phyloP scores from a whole-genome alignment of 2,329 filamentous ascomycete species.

The Fusarium subglutinans region DNA sequence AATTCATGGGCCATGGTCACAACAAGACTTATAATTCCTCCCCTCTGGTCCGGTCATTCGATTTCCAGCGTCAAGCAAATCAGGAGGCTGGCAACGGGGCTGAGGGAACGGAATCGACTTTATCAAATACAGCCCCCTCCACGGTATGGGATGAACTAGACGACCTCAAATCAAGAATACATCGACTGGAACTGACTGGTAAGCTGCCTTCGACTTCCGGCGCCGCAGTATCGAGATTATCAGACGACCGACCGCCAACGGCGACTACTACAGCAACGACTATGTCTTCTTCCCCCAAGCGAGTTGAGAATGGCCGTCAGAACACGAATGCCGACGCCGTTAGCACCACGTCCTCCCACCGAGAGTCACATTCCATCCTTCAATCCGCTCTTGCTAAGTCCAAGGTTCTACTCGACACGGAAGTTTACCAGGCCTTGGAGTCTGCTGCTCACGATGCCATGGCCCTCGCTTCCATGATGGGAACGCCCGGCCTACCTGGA shows the following conservation, averaged over 20 bases:
- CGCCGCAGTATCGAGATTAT: slow-evolving; percentile 77
- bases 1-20: slow-evolving; percentile 44
- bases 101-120: slow-evolving; percentile 84
- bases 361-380: slow-evolving; percentile 78
- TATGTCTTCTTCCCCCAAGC: slow-evolving; percentile 88
- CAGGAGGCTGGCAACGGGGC: slow-evolving; percentile 51
- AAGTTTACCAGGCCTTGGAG: slow-evolving; percentile 83
- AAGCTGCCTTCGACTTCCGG: slow-evolving; percentile 86
- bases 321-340: slow-evolving; percentile 47
- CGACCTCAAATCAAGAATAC: slow-evolving; percentile 92
- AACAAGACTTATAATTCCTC: slow-evolving; percentile 64
- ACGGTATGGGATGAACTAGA: slow-evolving; percentile 98
- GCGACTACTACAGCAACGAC: slow-evolving; percentile 93
- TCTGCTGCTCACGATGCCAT: slow-evolving; percentile 84
- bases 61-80: slow-evolving; percentile 44
- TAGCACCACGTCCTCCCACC: slow-evolving; percentile 53
- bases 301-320: slow-evolving; percentile 48
- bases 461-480: slow-evolving; percentile 80
- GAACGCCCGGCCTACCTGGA: slow-evolving; percentile 73
- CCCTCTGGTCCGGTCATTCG: slow-evolving; percentile 60
- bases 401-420: slow-evolving; percentile 72
- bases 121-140: slow-evolving; percentile 87
- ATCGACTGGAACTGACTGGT: slow-evolving; percentile 87
- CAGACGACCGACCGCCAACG: slow-evolving; percentile 85
- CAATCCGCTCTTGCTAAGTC: slow-evolving; percentile 84